These are phyloP conservation scores for Annulohypoxylon bovei DNA, from an alignment of 495 filamentous ascomycete genomes.

Conservation along the genomic window DNA sequence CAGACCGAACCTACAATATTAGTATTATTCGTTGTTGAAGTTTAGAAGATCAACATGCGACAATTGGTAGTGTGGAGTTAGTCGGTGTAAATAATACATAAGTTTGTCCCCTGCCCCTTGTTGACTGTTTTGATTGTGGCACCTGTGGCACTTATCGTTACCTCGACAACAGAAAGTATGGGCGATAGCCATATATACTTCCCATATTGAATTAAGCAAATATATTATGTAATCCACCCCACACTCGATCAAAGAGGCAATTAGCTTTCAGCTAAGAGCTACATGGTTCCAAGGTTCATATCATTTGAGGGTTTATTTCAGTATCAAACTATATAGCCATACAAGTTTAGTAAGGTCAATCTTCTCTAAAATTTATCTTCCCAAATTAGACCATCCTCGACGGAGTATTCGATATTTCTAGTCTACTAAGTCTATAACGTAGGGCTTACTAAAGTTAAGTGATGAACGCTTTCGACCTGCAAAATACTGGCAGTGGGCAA, in stretches of 20 bases:
- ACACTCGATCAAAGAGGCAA: neutral
- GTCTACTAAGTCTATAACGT: neutral
- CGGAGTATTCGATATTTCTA: neutral
- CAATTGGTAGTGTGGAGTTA: constrained; percentile 21
- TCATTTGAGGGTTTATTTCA: no score
- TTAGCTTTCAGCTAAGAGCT: neutral
- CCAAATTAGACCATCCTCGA: neutral
- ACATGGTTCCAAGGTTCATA: no score
- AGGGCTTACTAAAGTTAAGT: neutral
- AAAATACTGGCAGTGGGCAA: neutral
- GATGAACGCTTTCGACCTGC: neutral
- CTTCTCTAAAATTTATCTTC: neutral
- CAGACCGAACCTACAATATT: constrained; percentile 27
- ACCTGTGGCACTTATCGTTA: constrained; percentile 21
- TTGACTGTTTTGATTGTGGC: constrained; percentile 45
- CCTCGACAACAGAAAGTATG: constrained; percentile 41
- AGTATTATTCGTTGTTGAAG: constrained; percentile 32
- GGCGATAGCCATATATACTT: neutral
- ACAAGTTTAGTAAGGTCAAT: neutral
- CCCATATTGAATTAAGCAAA: constrained; percentile 21
- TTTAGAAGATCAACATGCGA: constrained; percentile 26
- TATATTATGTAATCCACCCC: neutral
- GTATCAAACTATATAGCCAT: neutral
- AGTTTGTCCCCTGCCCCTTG: constrained; percentile 22
- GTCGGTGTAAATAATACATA: constrained; percentile 1